Evolutionary conservation across 371 early-diverging fungal genomes (phyloP).

Genomic region (Cokeromyces recurvatus): DNA sequence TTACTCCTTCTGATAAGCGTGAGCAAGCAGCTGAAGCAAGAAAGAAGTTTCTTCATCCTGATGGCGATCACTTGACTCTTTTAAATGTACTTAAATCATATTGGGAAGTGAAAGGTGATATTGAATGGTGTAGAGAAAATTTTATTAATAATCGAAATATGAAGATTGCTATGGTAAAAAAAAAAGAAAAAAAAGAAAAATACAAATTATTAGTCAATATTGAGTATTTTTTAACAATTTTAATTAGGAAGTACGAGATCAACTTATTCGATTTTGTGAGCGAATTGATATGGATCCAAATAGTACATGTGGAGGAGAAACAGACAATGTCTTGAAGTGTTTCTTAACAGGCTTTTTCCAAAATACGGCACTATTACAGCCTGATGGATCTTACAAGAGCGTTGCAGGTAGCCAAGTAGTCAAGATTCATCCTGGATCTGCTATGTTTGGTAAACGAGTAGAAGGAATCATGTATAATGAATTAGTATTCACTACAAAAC

Average conservation of each 20-base stretch:
- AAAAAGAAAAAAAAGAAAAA: not conserved
- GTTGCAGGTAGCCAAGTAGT: constrained; percentile 70
- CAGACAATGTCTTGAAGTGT: constrained; percentile 75
- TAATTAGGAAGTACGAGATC: constrained; percentile 77
- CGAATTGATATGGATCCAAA: constrained; percentile 62
- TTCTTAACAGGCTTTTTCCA: constrained; percentile 88
- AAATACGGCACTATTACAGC: constrained; percentile 85
- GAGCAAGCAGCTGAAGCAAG: constrained; percentile 82
- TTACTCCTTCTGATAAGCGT: constrained; percentile 80
- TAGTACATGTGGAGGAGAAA: constrained; percentile 63
- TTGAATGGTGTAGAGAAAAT: constrained; percentile 88
- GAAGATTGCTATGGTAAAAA: constrained; percentile 75
- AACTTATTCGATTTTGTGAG: constrained; percentile 73
- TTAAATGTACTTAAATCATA: constrained; percentile 81
- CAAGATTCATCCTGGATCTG: constrained; percentile 85
- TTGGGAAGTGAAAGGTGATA: constrained; percentile 66
- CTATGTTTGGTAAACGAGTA: constrained; percentile 73
- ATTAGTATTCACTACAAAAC: constrained; percentile 84
- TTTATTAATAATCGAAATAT: constrained; percentile 84
- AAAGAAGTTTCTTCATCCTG: constrained; percentile 65
- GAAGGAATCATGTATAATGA: constrained; percentile 92
- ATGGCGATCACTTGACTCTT: constrained; percentile 90
- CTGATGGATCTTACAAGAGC: constrained; percentile 84
- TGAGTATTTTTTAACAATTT: too few species aligned
- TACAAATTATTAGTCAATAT: too few species aligned